Evolutionary conservation across 139 green algal species (phyloP), one percentile per base, ranked within the genome.

Genomic region (Volvox africanus): DNA sequence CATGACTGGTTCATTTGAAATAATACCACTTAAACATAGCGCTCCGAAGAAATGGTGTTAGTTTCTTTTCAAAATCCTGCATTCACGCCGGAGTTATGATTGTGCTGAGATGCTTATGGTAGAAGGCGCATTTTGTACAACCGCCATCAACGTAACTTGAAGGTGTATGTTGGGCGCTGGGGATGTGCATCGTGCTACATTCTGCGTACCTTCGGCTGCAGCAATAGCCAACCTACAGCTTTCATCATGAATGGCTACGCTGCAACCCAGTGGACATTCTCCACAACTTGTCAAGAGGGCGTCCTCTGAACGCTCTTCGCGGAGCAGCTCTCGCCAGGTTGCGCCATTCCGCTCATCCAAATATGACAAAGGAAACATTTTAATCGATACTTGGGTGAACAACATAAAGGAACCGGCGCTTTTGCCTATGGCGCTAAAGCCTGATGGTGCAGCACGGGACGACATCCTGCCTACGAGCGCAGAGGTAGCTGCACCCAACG

Each of bases 241-340:
- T 19, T 81, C 19, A 81, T 35, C 37, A 84, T 84, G 78, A 84
- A 84, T 84, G 78, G 78, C 78, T 36, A 68, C 78, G 3, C 36
- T 68, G 37, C 78, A 84, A 33, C 44, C 44, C 44, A 55, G 44
- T 55, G 44, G 20, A 21, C 37, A 24, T 18, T 84, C 78, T 36
- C 19, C 22, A 61, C 30, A 55, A 30, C 30, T 28, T 55, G 14
- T 55, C 5, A 20, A 1, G 30, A 50, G 75, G 75, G 71, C 71
- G 71, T 36, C 26, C 1, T 33, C 21, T 79, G 71, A 79, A 1
- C 71, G 71, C 37, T 68, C 78, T 67, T 86, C 80, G 80, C 50
- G 50, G 24, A 44, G 37, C 50, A 20, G 17, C 12, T 86, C 80
- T 44, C 44, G 50, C 13, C 44, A 71, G 80, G n/a, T 86, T 86